Evolutionary conservation across 1,284 basidiomycete species (phyloP).

Genomic region (Papiliotrema flavescens): DNA sequence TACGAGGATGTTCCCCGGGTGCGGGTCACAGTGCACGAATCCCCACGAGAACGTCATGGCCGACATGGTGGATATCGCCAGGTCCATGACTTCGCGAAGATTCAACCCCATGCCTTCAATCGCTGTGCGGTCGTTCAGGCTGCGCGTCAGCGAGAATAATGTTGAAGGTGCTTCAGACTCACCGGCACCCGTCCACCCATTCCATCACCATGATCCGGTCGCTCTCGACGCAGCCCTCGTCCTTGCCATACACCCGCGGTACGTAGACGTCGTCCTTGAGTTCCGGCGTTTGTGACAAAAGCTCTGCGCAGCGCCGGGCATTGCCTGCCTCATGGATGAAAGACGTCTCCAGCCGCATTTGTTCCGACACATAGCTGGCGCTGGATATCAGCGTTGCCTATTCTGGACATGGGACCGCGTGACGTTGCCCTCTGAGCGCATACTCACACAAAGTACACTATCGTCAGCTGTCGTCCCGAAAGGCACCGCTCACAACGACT

Average conservation of each 20-base stretch:
- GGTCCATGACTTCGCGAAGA: conserved; percentile 54
- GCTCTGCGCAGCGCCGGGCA: conserved; percentile 43
- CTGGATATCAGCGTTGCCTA: conserved; percentile 17
- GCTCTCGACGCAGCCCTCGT: conserved; percentile 56
- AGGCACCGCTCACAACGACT: not conserved
- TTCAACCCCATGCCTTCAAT: conserved; percentile 47
- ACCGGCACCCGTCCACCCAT: conserved; percentile 65
- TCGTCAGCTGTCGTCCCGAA: conserved; percentile 1
- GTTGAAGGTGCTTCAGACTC: conserved; percentile 10
- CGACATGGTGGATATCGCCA: conserved; percentile 62
- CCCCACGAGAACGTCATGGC: conserved; percentile 87
- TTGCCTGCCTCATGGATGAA: conserved; percentile 63
- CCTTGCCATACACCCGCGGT: conserved; percentile 68
- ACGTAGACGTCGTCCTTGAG: conserved; percentile 70
- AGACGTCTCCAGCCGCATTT: conserved; percentile 75
- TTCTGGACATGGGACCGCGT: too few relatives aligned
- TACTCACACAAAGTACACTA: conserved; percentile 48
- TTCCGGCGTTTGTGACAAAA: conserved; percentile 53
- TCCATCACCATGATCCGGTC: conserved; percentile 78
- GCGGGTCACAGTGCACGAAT: conserved; percentile 66
- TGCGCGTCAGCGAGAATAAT: conserved; percentile 4
- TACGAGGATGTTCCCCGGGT: conserved; percentile 76
- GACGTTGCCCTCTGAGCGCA: too few relatives aligned
- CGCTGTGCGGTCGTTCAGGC: conserved; percentile 63
- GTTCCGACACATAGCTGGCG: conserved; percentile 71